phyloP scores from a whole-genome alignment of 2,329 filamentous ascomycete genomes.

The Aspergillus sp. region DNA sequence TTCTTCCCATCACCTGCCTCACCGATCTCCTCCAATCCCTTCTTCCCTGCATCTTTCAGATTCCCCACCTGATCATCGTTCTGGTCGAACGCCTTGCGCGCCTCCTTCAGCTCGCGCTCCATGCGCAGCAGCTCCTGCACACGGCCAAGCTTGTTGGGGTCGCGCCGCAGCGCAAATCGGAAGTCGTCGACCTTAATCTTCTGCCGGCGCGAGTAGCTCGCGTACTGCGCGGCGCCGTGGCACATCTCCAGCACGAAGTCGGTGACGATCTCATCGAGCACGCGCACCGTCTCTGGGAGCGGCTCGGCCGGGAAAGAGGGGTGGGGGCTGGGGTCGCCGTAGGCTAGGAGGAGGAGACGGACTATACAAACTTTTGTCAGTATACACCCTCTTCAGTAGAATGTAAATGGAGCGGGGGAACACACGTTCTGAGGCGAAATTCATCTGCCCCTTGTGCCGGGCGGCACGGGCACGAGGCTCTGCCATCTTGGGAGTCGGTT shows the following conservation, averaged over 20 bases:
- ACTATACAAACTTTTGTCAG: constrained; percentile 23
- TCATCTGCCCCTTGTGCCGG: constrained; percentile 80
- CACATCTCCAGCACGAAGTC: constrained; percentile 95
- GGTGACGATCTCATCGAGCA: constrained; percentile 92
- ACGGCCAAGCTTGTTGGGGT: constrained; percentile 80
- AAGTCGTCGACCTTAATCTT: constrained; percentile 99
- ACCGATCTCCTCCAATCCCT: constrained; percentile 28
- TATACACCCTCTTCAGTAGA: not conserved
- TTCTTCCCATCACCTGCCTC: constrained; percentile 32
- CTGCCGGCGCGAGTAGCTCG: constrained; percentile 81
- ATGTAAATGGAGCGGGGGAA: constrained; percentile 12
- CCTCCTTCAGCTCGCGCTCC: constrained; percentile 80
- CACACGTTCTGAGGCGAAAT: constrained; percentile 70
- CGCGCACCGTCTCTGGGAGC: constrained; percentile 76
- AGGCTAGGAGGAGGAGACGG: constrained; percentile 43
- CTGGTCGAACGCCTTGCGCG: constrained; percentile 60
- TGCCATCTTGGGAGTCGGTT: constrained; percentile 48
- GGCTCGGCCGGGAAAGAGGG: constrained; percentile 71
- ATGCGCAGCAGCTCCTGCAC: constrained; percentile 87
- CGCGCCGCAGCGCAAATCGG: constrained; percentile 85
- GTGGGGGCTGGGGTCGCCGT: constrained; percentile 43
- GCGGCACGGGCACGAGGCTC: constrained; percentile 74
- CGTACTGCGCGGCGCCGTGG: constrained; percentile 82
- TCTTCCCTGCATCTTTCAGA: constrained; percentile 37
- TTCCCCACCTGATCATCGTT: constrained; percentile 42